Evolutionary conservation across 805 yeast genomes (phyloP), one percentile per base, ranked within the genome.

Genomic region (Hanseniaspora hatyaiensis): DNA sequence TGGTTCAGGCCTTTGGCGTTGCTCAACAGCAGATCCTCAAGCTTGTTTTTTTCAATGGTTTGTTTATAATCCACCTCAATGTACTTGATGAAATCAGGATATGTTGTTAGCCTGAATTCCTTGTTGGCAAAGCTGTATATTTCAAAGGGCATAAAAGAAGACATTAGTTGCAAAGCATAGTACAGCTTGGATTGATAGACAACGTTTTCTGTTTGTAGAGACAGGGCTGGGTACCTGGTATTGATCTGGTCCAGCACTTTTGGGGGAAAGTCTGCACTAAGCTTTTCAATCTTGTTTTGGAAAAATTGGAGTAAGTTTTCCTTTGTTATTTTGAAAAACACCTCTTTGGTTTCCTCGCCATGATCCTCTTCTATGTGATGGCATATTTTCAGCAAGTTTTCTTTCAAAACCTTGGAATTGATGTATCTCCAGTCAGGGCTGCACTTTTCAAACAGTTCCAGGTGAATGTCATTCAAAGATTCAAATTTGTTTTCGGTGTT

Each of bases 391-490:
- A 36, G 8, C n/a, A 43, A 43, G n/a, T 31, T 20, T 16, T 36
- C 22, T 30, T 43, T 43, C 12, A 43, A 15, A 16, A 28, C 31
- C 2, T 15, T 22, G 8, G 33, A 16, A 16, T 34, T 43, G 13
- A 43, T 32, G 32, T 26, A 43, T 29, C 20, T 34, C 41, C 40
- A 43, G 16, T 43, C 36, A 4, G 28, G 19, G 13, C 22, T 12
- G 11, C 24, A 29, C 20, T 34, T 43, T 30, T 43, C 47, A 29
- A 26, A 43, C 15, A 43, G 16, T 3, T 13, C 18, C 13, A 43
- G 19, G 24, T 43, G 47, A 28, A 43, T 36, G 8, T 43, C 47
- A 23, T 36, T 43, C 23, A 43, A 12, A 6, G 41, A 24, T 34
- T 43, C 41, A 36, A 29, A 36, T 8, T 36, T 43, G n/a, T 18